Percentiles rank a stretch among this genome's conserved stretches.
Evolutionary conservation across 139 green algal genomes (phyloP).

Genomic region (Prasinococcaceae sp.): DNA sequence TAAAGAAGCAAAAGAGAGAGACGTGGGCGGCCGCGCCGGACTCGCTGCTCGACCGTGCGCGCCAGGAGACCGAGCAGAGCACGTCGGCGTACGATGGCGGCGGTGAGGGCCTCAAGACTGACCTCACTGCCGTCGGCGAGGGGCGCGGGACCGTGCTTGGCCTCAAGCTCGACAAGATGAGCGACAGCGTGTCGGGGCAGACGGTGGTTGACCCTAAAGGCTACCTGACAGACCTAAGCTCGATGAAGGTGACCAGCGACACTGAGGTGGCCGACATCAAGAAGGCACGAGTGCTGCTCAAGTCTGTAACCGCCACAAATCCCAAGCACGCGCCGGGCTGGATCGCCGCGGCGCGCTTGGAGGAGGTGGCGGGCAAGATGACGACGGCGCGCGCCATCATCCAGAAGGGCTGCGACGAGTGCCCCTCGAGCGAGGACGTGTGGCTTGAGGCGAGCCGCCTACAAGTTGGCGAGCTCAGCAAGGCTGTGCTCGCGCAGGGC

Average conservation of each 20-base stretch:
- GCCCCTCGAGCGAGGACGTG: conserved; percentile 86
- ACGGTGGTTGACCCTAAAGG: conserved; percentile 96
- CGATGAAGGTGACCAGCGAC: conserved; percentile 47
- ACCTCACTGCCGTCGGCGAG: conserved; percentile 83
- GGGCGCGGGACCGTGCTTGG: conserved; percentile 68
- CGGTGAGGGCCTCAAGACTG: conserved; percentile 21
- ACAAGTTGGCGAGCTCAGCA: conserved; percentile 51
- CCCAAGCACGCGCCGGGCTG: conserved; percentile 88
- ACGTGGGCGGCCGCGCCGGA: conserved; percentile 80
- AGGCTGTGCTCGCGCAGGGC: conserved; percentile 73
- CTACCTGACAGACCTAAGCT: conserved; percentile 91
- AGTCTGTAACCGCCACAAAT: conserved; percentile 90
- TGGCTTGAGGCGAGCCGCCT: conserved; percentile 91
- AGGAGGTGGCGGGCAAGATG: conserved; percentile 52
- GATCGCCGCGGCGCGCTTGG: conserved; percentile 81
- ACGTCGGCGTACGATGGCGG: conserved; percentile 20
- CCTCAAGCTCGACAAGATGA: conserved; percentile 88
- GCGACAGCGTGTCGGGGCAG: conserved; percentile 77
- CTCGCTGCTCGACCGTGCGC: conserved; percentile 60
- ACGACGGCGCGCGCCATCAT: conserved; percentile 41
- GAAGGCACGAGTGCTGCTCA: conserved; percentile 87
- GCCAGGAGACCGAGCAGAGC: conserved; percentile 36
- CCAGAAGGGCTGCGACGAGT: conserved; percentile 79
- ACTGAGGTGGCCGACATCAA: conserved; percentile 97
- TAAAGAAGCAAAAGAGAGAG: conserved; percentile 53